phyloP scores from a whole-genome alignment of 495 filamentous ascomycete species.

The Daldinia bambusicola region DNA sequence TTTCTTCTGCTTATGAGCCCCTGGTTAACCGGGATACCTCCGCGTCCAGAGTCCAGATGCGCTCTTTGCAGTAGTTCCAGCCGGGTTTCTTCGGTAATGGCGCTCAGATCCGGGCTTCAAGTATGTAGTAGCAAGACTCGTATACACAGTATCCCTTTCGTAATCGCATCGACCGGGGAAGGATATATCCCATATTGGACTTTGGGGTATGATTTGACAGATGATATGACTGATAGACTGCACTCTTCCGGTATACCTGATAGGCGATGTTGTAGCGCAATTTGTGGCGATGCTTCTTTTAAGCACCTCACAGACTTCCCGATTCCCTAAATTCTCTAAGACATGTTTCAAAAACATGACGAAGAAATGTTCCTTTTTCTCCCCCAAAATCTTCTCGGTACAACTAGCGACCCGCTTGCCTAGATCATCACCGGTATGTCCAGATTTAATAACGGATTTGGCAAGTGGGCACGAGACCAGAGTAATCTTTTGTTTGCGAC shows the following conservation, averaged over 20 bases:
- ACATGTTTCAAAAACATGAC: not conserved
- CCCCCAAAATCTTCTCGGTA: not conserved
- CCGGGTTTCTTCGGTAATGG: conserved; percentile 12
- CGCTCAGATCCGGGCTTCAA: not conserved
- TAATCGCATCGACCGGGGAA: conserved; percentile 9
- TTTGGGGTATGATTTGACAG: not conserved
- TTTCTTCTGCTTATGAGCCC: conserved; percentile 6
- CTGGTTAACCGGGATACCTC: conserved; percentile 26
- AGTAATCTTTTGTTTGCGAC: not conserved
- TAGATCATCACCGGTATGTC: conserved; percentile 19
- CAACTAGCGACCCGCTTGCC: conserved; percentile 7
- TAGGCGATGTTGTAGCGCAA: conserved; percentile 14
- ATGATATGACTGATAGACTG: conserved; percentile 9
- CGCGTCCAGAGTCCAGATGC: conserved; percentile 21
- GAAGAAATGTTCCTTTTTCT: not conserved
- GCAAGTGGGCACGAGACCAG: conserved; percentile 34
- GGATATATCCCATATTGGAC: not conserved
- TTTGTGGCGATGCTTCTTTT: conserved; percentile 7
- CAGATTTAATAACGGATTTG: conserved; percentile 11
- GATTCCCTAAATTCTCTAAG: not conserved
- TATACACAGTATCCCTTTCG: not conserved
- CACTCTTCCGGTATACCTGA: conserved; percentile 17
- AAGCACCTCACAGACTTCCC: not conserved
- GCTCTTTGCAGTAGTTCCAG: conserved; percentile 19
- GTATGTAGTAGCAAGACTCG: not conserved